Percentiles rank a stretch among this genome's conserved stretches.
Conservation (phyloP, 1,284 basidiomycete genomes). For the Pseudomicrostroma phylloplanum region DNA sequence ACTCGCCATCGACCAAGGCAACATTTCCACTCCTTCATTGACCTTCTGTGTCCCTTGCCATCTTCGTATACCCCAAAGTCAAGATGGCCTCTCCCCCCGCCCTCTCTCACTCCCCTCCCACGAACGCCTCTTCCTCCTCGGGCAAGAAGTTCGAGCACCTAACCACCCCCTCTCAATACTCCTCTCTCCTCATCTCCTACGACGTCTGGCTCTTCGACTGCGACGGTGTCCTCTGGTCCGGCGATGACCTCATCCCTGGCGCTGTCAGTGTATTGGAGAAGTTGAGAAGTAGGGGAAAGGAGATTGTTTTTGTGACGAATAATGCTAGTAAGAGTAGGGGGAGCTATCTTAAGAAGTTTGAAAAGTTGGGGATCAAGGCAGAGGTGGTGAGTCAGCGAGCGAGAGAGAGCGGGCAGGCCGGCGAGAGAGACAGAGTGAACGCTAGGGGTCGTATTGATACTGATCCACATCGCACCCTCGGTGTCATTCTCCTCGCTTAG, state of each 20-base stretch:
- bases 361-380: constrained; percentile 76
- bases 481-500: constrained; percentile 53
- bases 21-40: no score
- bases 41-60: no score
- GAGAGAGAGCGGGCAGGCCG: background rate
- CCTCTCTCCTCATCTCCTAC: constrained; percentile 31
- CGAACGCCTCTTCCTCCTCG: background rate
- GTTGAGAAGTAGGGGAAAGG: constrained; percentile 62
- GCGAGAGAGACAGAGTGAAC: constrained; percentile 2
- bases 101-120: background rate
- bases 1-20: no score
- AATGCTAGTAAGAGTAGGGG: constrained; percentile 90
- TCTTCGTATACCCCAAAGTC: no score
- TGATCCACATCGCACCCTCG: background rate
- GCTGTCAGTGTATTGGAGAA: constrained; percentile 52
- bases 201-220: constrained; percentile 62
- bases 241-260: constrained; percentile 56
- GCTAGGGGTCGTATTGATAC: no score
- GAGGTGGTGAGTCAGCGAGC: constrained; percentile 62
- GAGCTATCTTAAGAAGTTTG: constrained; percentile 84
- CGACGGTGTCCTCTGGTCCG: constrained; percentile 79
- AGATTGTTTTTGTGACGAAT: constrained; percentile 90
- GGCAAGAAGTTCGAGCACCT: constrained; percentile 27
- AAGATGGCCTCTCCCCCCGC: background rate
- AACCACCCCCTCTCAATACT: constrained; percentile 22